Evolutionary conservation across 1,139 yeast genomes (phyloP), one percentile per base, ranked within the genome.

Genomic region (Debaryomyces sp.): DNA sequence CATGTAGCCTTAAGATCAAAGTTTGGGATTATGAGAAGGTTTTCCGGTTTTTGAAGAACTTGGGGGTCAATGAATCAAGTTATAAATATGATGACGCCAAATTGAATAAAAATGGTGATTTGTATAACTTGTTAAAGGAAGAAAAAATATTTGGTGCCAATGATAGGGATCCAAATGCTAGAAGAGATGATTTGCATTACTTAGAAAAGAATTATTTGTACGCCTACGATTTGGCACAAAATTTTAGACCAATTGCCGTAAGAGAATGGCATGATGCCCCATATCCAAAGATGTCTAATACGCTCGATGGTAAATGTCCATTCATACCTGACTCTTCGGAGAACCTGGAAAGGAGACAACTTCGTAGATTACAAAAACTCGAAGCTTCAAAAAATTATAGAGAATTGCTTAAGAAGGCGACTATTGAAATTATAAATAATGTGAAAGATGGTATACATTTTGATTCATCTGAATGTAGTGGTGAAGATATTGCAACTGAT

Each of bases 11-110:
- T 51, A 80, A 80, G 52, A 80, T 89, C 63, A 90, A 90, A 63
- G 87, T 92, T 15, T 92, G 98, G 97, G 84, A 87, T 43, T 85
- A 82, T 59, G 96, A 89, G 49, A 92, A 92, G 65, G 90, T 92
- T 7, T 80, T 85, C 59, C 74, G 97, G 44, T 91, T 94, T 62
- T 73, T 92, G 62, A 80, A 80, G 52, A 84, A 90, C 60, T 71
- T 92, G 57, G 88, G 94, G 40, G 83, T 70, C 10, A 60, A 53
- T 33, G 57, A 57, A 24, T 55, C 64, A 26, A 55, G 52, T n/a
- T 60, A 55, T 38, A 56, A 55, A 37, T 47, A 46, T 36, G 24
- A 43, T 48, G 43, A 43, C 34, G 29, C 36, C 27, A 43, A 40
- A 15, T 23, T 47, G 17, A 49, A 51, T 35, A 48, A 53, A 42